Evolutionary conservation across 176 grass and related monocot species (phyloP), one percentile per base, ranked within the genome.

Genomic region (Pontederia paniculata): DNA sequence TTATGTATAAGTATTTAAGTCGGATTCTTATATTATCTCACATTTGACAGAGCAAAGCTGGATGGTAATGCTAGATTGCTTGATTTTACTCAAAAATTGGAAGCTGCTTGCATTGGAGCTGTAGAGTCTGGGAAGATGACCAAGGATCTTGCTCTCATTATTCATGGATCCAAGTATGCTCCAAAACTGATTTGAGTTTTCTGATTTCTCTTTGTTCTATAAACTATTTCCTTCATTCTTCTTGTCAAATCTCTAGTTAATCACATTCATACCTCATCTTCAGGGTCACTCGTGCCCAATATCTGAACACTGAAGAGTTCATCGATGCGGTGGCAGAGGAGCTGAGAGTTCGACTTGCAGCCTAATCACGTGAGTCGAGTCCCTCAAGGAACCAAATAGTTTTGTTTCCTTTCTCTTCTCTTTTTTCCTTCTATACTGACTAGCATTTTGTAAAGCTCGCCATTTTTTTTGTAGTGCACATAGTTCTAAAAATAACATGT

Each of bases 121-220:
- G 91, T 97, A 42, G 91, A 97, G 71, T 84, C 83, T 81, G 86
- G 82, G 55, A 97, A 90, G 68, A 97, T 97, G 91, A 97, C 91
- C 14, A 97, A 97, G 55, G 91, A 97, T 76, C 91, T 97, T 41
- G 91, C 91, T 23, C 83, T 97, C 66, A 81, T 95, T 65, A 58
- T 89, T 78, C 89, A 95, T 46, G 89, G 89, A 41, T 77, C 89
- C 9, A 90, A 74, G 91, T 97, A 90, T 54, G 73, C 0, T 63
- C 21, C 49, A 13, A 15, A 15, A 9, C 54, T 51, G 11, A 52
- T 50, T 23, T 31, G 5, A n/a, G n/a, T n/a, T n/a, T 45, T 50
- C 12, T 21, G 23, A 11, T 23, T 37, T 10, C 21, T 45, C 12
- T 43, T 62, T 1, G n/a, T n/a, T n/a, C n/a, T n/a, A n/a, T n/a